These are phyloP conservation scores for Tolypocladium sp. DNA, from an alignment of 2,329 filamentous ascomycete genomes.

Conservation along the genomic window DNA sequence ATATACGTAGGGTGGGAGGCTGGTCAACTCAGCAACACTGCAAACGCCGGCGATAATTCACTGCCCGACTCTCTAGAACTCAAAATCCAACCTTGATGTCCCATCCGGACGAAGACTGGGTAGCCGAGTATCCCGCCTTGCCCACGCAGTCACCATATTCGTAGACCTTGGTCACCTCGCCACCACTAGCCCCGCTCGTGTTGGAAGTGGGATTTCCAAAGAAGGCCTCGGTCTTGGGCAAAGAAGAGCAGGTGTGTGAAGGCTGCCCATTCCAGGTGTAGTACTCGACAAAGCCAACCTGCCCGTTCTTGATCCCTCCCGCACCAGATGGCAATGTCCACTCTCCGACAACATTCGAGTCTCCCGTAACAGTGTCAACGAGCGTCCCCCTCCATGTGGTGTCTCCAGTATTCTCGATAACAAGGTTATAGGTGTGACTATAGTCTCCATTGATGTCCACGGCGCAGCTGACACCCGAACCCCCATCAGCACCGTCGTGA, in stretches of 20 bases:
- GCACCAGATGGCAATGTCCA: constrained; percentile 9
- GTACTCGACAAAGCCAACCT: constrained; percentile 13
- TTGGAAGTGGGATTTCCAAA: constrained; percentile 7
- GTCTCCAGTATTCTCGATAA: constrained; percentile 7
- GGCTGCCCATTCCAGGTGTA: constrained; percentile 9
- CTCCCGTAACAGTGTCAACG: constrained; percentile 3
- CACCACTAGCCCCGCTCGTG: constrained; percentile 5
- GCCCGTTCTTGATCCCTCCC: constrained; percentile 5
- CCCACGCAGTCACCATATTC: constrained; percentile 10
- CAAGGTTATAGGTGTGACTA: constrained; percentile 8
- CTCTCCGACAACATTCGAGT: constrained; percentile 9
- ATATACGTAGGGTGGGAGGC: too few species aligned
- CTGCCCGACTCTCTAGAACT: too few species aligned
- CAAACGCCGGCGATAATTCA: too few species aligned
- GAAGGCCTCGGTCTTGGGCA: constrained; percentile 8
- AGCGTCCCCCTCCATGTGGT: constrained; percentile 14
- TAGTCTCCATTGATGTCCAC: constrained; percentile 9
- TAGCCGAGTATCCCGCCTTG: constrained; percentile 2
- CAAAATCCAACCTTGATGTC: constrained; percentile 5
- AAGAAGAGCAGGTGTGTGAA: constrained; percentile 6
- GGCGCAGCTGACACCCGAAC: constrained; percentile 13
- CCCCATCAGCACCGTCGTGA: constrained; percentile 14
- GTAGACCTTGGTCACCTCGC: constrained; percentile 7
- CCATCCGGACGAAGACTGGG: background rate
- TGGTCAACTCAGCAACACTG: too few species aligned